Conservation (phyloP, 2,329 filamentous ascomycete species). For the Colletotrichum falcatum region DNA sequence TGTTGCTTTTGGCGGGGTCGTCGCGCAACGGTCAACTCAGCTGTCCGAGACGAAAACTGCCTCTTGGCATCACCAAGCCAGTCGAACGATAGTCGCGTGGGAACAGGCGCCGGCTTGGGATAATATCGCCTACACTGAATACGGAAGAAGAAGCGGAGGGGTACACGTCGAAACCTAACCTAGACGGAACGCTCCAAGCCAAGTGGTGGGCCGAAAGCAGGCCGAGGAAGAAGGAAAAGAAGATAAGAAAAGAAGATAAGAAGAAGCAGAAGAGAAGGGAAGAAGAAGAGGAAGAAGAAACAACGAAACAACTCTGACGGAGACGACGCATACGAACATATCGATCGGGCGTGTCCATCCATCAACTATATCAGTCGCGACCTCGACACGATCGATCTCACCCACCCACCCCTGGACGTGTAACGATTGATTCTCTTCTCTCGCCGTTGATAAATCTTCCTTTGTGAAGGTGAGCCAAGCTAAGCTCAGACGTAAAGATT, state of each 20-base stretch:
- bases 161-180: constrained; percentile 12
- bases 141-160: constrained; percentile 11
- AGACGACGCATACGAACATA: not conserved
- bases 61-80: constrained; percentile 8
- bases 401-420: no score
- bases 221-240: not conserved
- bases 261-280: not conserved
- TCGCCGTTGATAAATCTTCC: not conserved
- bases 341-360: no score
- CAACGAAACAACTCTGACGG: not conserved
- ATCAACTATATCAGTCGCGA: no score
- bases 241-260: not conserved
- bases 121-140: no score
- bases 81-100: constrained; percentile 11
- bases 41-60: constrained; percentile 10
- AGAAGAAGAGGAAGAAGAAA: not conserved
- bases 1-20: not conserved
- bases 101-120: constrained; percentile 20
- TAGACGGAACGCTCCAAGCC: not conserved
- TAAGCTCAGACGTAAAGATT: no score
- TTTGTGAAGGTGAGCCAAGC: not conserved
- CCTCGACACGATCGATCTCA: not conserved
- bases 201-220: constrained; percentile 4
- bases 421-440: not conserved
- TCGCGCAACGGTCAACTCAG: constrained; percentile 4